Conservation (phyloP, 805 yeast species). For the Myxozyma sirexii region DNA sequence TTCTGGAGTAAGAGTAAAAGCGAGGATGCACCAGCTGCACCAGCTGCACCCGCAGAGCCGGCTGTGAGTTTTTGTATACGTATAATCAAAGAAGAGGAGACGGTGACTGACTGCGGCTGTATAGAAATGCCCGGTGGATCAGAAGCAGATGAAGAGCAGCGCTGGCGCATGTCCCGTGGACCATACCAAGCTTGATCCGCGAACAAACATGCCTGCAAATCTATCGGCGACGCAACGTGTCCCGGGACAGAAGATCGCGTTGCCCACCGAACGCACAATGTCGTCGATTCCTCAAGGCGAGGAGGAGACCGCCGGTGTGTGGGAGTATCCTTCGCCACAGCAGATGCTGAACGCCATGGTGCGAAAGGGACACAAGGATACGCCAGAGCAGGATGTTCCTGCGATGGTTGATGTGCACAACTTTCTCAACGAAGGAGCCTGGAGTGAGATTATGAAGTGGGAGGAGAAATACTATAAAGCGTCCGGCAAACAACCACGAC, state of each 20-base stretch:
- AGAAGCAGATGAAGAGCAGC: constrained; percentile 36
- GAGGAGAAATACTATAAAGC: constrained; percentile 68
- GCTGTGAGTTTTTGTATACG: neutral
- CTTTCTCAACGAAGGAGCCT: constrained; percentile 94
- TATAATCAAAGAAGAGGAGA: neutral
- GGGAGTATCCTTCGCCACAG: constrained; percentile 99
- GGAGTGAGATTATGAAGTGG: constrained; percentile 94
- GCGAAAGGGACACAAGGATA: constrained; percentile 84
- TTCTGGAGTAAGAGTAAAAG: constrained; percentile 23
- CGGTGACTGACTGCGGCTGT: neutral
- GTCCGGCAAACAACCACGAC: constrained; percentile 67
- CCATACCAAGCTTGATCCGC: constrained; percentile 37
- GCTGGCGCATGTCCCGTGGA: constrained; percentile 47
- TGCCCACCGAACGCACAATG: constrained; percentile 81
- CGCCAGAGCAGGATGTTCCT: constrained; percentile 94
- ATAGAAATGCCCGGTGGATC: constrained; percentile 49
- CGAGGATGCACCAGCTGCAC: neutral
- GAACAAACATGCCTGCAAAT: constrained; percentile 42
- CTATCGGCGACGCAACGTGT: constrained; percentile 70
- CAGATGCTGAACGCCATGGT: constrained; percentile 99
- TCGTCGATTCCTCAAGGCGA: constrained; percentile 88
- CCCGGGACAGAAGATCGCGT: constrained; percentile 76
- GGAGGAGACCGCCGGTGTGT: constrained; percentile 63
- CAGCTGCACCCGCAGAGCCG: constrained; percentile 1
- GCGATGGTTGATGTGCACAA: constrained; percentile 97